Percentiles rank a stretch among this genome's conserved stretches.
These are phyloP conservation scores for Solanum virginianum DNA, from an alignment of 257 asterid genomes.

Conservation along the genomic window DNA sequence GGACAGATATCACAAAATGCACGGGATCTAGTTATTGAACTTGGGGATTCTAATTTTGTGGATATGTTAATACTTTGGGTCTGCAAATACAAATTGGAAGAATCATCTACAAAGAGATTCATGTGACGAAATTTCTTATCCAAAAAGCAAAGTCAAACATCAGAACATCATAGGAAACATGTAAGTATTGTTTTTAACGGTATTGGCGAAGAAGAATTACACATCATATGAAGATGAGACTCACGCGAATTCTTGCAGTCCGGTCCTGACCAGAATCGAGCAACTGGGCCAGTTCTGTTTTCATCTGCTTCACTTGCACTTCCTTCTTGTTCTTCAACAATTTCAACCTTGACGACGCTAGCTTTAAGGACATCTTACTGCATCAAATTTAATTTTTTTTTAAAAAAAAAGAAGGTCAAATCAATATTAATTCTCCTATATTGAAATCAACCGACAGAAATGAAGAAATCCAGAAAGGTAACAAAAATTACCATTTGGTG, in stretches of 20 bases:
- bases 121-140: background rate
- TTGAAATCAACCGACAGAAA: background rate
- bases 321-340: constrained; percentile 79
- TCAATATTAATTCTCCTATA: background rate
- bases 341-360: constrained; percentile 66
- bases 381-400: constrained; percentile 13
- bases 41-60: background rate
- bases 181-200: background rate
- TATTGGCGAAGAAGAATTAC: background rate
- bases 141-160: background rate
- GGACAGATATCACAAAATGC: background rate
- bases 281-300: constrained; percentile 62
- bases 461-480: background rate
- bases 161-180: background rate
- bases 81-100: background rate
- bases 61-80: background rate
- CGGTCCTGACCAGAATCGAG: constrained; percentile 74
- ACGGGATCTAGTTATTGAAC: background rate
- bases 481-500: constrained; percentile 52
- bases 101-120: background rate
- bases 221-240: background rate
- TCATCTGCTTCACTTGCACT: constrained; percentile 68
- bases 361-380: constrained; percentile 73
- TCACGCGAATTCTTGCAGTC: constrained; percentile 79
- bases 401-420: background rate